Base-by-base conservation (phyloP, 176 grass and related monocot genomes). In the Triticum dicoccoides region DNA sequence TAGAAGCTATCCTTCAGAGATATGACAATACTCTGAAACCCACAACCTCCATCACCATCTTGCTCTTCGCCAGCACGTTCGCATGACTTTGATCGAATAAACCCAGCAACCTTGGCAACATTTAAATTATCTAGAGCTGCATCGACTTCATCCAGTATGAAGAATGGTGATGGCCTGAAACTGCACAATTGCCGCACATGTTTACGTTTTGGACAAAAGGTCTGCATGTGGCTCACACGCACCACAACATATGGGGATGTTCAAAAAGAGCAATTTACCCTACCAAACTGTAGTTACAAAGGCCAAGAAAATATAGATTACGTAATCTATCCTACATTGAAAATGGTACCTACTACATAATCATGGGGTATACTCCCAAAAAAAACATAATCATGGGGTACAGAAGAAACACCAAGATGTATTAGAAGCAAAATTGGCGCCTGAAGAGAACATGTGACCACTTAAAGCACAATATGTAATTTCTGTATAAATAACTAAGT, bases 41-140 rank as follows among this genome's bases (percentile, higher is more conserved):
- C 96, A 78, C 84, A 89, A 76, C 89, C 96, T 79, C 86, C 87
- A 32, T 95, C 91, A 38, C 20, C 76, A 79, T 88, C 84, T 80
- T 92, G 88, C 32, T 86, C 82, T 8, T 63, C 85, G 30, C 84
- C 82, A 35, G 76, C 74, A 73, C 81, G 87, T 35, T 89, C 75
- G 35, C 96, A 98, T 69, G 96, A 96, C 89, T 98, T 98, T 45
- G 93, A 98, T 76, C 96, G 94, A 73, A 98, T 98, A 80, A 98
- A 98, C 30, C 96, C 90, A 41, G 96, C 96, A 77, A 98, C 93
- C 90, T 98, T 96, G 73, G 96, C 91, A 33, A 98, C 96, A 86
- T 98, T 98, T 77, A 98, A 88, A 94, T 98, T 98, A 91, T 98
- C 96, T 47, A 98, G 88, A 84, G 96, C 96, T 61, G 96, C 96